These are phyloP conservation scores for Apiospora pterosperma DNA, from an alignment of 2,329 filamentous ascomycete species.

Conservation along the genomic window DNA sequence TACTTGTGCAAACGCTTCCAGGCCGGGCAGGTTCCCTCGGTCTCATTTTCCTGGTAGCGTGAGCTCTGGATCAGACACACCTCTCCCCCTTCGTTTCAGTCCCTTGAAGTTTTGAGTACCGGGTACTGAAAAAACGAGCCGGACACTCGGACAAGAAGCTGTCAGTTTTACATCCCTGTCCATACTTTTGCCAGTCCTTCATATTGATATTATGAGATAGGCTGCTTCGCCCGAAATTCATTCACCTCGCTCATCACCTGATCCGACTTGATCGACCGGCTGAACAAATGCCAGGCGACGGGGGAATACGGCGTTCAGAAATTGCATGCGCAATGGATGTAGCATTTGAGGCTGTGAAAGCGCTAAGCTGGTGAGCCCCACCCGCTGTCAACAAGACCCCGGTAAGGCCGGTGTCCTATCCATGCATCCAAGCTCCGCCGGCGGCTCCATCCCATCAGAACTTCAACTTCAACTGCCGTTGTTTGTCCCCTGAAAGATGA, in stretches of 20 bases:
- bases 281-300: background rate
- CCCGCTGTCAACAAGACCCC: background rate
- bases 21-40: background rate
- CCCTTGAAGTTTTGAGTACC: background rate
- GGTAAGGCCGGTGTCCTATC: background rate
- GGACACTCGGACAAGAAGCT: too few species aligned
- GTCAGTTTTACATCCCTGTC: too few species aligned
- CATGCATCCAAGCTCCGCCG: background rate
- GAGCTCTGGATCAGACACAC: background rate
- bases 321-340: background rate
- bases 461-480: background rate
- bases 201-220: background rate
- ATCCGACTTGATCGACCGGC: background rate
- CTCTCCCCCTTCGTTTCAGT: background rate
- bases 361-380: background rate
- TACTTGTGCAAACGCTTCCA: background rate
- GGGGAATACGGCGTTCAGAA: background rate
- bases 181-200: background rate
- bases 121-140: too few species aligned
- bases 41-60: background rate
- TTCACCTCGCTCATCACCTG: background rate
- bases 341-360: conserved; percentile 1
- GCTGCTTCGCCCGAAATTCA: background rate
- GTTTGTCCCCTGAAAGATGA: background rate
- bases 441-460: conserved; percentile 1